Base-by-base conservation (phyloP, 2,329 filamentous ascomycete species). In the Paracorniculantispora psalliotae region DNA sequence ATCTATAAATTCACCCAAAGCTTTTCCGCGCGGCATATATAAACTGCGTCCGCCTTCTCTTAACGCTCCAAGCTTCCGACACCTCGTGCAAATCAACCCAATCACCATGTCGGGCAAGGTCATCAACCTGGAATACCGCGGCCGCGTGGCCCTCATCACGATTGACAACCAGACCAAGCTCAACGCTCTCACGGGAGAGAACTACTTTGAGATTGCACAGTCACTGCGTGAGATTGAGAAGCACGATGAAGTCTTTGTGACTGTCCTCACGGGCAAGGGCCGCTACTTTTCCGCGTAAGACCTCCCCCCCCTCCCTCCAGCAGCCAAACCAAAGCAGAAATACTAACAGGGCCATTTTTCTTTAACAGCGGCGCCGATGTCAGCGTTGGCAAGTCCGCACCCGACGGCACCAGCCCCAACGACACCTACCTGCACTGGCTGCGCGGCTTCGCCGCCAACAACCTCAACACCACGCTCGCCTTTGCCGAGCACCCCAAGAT, bases 401-500 rank as follows among this genome's bases (percentile, higher is more conserved):
- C 71, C 13, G 69, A 75, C 2, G 73, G 77, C 19, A 69, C 72
- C 4, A 37, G 43, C 4, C 70, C 73, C 21, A 67, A 69, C 15
- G 63, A 63, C 57, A 74, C 79, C 59, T 77, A 80, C 68, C 70
- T 71, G 55, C 79, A 84, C 65, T 87, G 85, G 77, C 82, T 96
- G 37, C 80, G 82, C 54, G 78, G 71, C 69, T 96, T 97, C 74
- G 88, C 91, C 12, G 80, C 88, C 65, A 88, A 89, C 80, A 97
- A 97, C 79, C 83, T 97, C 59, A 90, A 96, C 80, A 83, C 91
- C 67, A 94, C 92, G 2, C 88, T 91, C 67, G 88, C 91, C 66
- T 96, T 97, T 78, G 92, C 94, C 79, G 87, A 86, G 15, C 94
- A 97, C 76, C 90, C 92, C 67, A 97, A 97, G 77, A 89, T 97